Percentiles rank a stretch among this genome's conserved stretches.
phyloP scores from a whole-genome alignment of 148 eudicot species.

The Nepenthes gracilis region DNA sequence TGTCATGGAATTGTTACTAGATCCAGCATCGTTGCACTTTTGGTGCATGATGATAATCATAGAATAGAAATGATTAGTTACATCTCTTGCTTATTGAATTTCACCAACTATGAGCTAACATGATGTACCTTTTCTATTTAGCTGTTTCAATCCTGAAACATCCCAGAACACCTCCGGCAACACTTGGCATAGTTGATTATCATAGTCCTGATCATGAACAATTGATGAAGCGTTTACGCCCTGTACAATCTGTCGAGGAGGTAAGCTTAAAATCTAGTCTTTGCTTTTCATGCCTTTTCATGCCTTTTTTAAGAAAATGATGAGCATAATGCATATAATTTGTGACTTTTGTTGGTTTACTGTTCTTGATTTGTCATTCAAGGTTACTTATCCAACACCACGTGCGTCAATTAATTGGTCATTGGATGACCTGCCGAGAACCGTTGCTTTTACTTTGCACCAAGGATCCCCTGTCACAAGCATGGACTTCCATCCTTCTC shows the following conservation, averaged over 20 bases:
- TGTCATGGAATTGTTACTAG: no score
- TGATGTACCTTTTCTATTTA: neutral
- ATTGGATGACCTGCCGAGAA: slow-evolving; percentile 76
- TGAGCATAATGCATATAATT: neutral
- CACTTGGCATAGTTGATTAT: slow-evolving; percentile 63
- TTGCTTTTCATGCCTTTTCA: neutral
- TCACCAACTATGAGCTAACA: neutral
- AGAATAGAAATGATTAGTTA: neutral
- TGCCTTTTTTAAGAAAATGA: neutral
- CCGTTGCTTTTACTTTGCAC: slow-evolving; percentile 62
- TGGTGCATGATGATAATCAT: no score
- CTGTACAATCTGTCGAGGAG: slow-evolving; percentile 80
- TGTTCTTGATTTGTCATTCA: slow-evolving; percentile 10
- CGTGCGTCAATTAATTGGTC: slow-evolving; percentile 69
- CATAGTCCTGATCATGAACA: slow-evolving; percentile 85
- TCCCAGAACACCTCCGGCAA: slow-evolving; percentile 62
- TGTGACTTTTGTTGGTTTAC: neutral
- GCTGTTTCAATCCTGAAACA: slow-evolving; percentile 57
- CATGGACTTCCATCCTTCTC: slow-evolving; percentile 93
- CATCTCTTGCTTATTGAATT: neutral
- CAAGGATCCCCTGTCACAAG: slow-evolving; percentile 72
- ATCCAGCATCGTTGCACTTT: no score
- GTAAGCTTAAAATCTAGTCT: slow-evolving; percentile 19
- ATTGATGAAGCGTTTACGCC: slow-evolving; percentile 75
- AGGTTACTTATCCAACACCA: slow-evolving; percentile 68